Base-by-base conservation (phyloP, 768 basidiomycete genomes). In the Lactarius hatsudake region DNA sequence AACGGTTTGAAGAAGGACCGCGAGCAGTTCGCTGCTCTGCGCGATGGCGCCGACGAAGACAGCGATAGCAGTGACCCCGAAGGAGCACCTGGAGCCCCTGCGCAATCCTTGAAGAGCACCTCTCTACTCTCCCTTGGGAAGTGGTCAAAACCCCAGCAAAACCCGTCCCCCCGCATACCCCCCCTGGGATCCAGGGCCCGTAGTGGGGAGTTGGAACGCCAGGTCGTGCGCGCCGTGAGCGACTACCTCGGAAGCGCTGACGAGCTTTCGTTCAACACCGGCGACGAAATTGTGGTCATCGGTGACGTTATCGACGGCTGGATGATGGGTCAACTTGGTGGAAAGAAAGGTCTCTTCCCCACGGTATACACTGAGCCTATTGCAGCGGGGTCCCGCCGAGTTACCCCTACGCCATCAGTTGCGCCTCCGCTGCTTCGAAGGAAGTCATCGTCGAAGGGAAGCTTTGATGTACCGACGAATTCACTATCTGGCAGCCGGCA, bases 251-350 rank as follows among this genome's bases (percentile, higher is more conserved):
- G 87, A 3, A 87, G 87, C 2, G 78, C 84, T 2, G 94, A 95
- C 71, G 94, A 96, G 75, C 79, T 97, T 43, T 83, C 83, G 53
- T 89, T 96, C 78, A 82, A 79, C 65, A 79, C 81, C 5, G 94
- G 93, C 0, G 88, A 89, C 48, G 86, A 92, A 71, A 89, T 97
- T 64, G 76, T 82, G 17, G 87, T 95, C 34, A 71, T 92, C 34
- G 87, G 86, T 40, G 93, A 96, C 74, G 91, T 94, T 0, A 79
- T 93, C 40, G 90, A 92, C 68, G 93, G 87, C 67, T 96, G 94
- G 94, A 96, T 93, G 90, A 84, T 94, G 80, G 94, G 94, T 8
- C 87, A 90, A 74, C 74, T 86, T 40, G 78, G 83, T 63, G 92
- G 91, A 2, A 81, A 81, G 68, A 86, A 83, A 61, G 94, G 94